Percentiles rank a stretch among this genome's conserved stretches.
phyloP scores from a whole-genome alignment of 805 yeast species.

The Pichia exigua region DNA sequence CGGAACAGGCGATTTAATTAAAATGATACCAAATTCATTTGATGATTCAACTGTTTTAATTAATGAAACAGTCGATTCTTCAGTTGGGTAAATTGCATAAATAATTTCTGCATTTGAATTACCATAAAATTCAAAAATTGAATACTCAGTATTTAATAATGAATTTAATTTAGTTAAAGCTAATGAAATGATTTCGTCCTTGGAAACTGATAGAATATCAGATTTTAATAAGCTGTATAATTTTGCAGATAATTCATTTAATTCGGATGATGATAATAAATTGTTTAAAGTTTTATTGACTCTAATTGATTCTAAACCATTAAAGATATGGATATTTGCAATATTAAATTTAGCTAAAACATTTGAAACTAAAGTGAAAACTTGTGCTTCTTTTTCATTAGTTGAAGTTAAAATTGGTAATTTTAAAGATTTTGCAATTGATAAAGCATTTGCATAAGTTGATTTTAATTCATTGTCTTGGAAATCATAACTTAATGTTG shows the following conservation, averaged over 20 bases:
- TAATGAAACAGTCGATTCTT: constrained; percentile 47
- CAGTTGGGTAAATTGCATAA: constrained; percentile 75
- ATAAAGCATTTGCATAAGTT: constrained; percentile 55
- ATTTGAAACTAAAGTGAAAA: constrained; percentile 54
- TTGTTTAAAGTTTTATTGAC: constrained; percentile 40
- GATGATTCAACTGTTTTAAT: constrained; percentile 31
- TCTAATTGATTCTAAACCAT: constrained; percentile 62
- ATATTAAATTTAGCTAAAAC: constrained; percentile 54
- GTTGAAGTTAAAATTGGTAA: constrained; percentile 67
- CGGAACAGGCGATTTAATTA: constrained; percentile 75
- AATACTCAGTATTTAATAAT: constrained; percentile 41
- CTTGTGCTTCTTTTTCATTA: constrained; percentile 55
- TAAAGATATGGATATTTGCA: constrained; percentile 69
- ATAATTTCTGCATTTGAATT: constrained; percentile 54
- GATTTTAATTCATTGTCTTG: constrained; percentile 44
- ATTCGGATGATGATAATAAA: constrained; percentile 35
- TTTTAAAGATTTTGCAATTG: constrained; percentile 54
- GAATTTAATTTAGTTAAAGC: constrained; percentile 46
- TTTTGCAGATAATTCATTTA: constrained; percentile 32
- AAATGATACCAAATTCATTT: constrained; percentile 42
- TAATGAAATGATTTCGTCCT: constrained; percentile 32
- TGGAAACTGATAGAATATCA: constrained; percentile 16
- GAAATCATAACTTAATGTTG: constrained; percentile 67
- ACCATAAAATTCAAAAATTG: constrained; percentile 68
- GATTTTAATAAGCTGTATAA: constrained; percentile 28